These are phyloP conservation scores for Evernia prunastri DNA, from an alignment of 495 filamentous ascomycete species.

Conservation along the genomic window DNA sequence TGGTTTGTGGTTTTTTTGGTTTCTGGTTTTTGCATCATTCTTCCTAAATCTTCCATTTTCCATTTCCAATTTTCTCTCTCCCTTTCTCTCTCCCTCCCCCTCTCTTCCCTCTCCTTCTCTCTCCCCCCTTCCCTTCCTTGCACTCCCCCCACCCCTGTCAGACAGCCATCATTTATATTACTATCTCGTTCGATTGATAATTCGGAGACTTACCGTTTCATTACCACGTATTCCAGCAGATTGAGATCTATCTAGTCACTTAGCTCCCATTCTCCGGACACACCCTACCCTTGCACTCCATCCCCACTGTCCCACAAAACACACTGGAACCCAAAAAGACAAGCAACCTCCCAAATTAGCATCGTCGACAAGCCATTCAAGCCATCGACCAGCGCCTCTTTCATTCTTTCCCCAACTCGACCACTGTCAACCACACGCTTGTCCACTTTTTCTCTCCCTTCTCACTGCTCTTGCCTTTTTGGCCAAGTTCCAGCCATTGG, in stretches of 20 bases:
- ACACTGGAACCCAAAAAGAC: background rate
- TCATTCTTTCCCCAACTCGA: conserved; percentile 9
- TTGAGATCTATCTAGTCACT: conserved; percentile 10
- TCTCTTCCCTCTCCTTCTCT: background rate
- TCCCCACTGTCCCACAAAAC: background rate
- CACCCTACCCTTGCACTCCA: background rate
- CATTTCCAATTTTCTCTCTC: too few species aligned
- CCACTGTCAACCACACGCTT: conserved; percentile 6
- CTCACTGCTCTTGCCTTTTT: conserved; percentile 10
- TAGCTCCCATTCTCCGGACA: background rate
- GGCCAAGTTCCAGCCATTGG: background rate
- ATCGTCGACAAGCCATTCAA: conserved; percentile 17
- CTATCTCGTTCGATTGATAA: background rate
- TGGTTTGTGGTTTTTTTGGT: too few species aligned
- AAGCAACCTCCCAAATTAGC: conserved; percentile 11
- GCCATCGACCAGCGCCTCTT: conserved; percentile 13
- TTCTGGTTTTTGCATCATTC: too few species aligned
- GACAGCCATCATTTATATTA: background rate
- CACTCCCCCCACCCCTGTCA: background rate
- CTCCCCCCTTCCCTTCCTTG: background rate
- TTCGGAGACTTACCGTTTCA: background rate
- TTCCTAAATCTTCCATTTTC: too few species aligned
- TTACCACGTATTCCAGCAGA: conserved; percentile 6
- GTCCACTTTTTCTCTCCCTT: background rate
- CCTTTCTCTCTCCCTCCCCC: background rate